Percentiles rank a stretch among this genome's conserved stretches.
Evolutionary conservation across 495 filamentous ascomycete genomes (phyloP).

Genomic region (Hypoxylon cercidicola): DNA sequence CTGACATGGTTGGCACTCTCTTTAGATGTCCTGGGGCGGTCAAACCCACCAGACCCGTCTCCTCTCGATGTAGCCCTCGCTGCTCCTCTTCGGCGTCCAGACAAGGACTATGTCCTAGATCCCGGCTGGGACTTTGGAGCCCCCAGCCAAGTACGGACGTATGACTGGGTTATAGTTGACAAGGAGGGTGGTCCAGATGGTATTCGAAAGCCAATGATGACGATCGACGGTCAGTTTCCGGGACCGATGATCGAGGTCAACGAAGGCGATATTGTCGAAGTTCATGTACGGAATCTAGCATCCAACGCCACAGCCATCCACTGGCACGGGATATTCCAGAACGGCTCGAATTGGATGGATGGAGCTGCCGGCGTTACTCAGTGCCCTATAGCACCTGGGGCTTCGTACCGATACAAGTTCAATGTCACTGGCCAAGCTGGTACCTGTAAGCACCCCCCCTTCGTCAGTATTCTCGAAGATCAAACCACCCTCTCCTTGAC

Average conservation of each 20-base stretch:
- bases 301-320: constrained; percentile 64
- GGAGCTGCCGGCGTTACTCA: constrained; percentile 70
- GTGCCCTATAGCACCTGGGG: constrained; percentile 71
- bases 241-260: constrained; percentile 62
- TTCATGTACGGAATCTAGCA: constrained; percentile 58
- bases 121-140: constrained; percentile 58
- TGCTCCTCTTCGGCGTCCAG: constrained; percentile 39
- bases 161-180: constrained; percentile 61
- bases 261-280: constrained; percentile 58
- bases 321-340: constrained; percentile 75
- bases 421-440: constrained; percentile 56
- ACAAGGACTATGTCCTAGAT: constrained; percentile 57
- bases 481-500: background rate
- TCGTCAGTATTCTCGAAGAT: constrained; percentile 34
- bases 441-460: constrained; percentile 47
- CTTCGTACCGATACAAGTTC: constrained; percentile 58
- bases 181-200: constrained; percentile 63
- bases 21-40: constrained; percentile 4
- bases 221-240: constrained; percentile 63
- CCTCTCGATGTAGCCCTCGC: constrained; percentile 13
- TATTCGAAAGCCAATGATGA: constrained; percentile 60
- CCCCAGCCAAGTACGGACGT: constrained; percentile 54
- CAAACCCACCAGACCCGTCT: constrained; percentile 8
- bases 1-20: constrained; percentile 28
- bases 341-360: constrained; percentile 70